Base-by-base conservation (phyloP, 192 early-diverging fungal species). In the Oehlia diaphana region DNA sequence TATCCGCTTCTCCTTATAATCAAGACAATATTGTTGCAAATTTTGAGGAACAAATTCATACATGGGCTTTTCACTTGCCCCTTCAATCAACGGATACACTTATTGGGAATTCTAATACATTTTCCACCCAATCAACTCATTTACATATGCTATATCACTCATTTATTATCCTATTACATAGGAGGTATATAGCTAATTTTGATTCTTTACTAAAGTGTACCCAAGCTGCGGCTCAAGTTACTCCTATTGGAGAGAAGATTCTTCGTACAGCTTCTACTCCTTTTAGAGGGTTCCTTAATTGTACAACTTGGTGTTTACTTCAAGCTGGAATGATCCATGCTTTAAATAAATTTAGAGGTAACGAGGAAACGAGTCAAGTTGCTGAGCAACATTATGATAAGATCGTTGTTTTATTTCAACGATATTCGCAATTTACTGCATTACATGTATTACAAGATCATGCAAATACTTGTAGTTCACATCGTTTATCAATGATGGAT, bases 261-360 rank as follows among this genome's bases (percentile, higher is more conserved):
- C 14, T 70, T 14, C 47, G 33, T 23, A 68, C 26, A 37, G 42
- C 39, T 26, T 61, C 58, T 13, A 33, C 62, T 28, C 77, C 67
- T 50, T 71, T 79, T 42, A 58, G 50, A 62, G 68, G 67, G 0
- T 70, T 79, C 31, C 28, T 71, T 7, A 79, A 71, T 71, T 79
- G 77, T 39, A 79, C 68, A 6, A 79, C 37, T 23, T 79, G 77
- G 77, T 79, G 77, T 70, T 42, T 79, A 42, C n/a, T 70, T 28
- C 49, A 79, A 42, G 68, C 77, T 67, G 65, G 66, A 70, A 69
- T 63, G 53, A 71, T 79, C 23, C 77, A 70, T 64, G 77, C 67
- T 13, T n/a, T 50, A 12, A 79, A 79, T 62, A 47, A 58, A 35
- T 31, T 67, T 53, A 47, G 62, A 19, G 44, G 77, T 26, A 61